These are phyloP conservation scores for Colletotrichum phormii DNA, from an alignment of 2,329 filamentous ascomycete genomes.

Conservation along the genomic window DNA sequence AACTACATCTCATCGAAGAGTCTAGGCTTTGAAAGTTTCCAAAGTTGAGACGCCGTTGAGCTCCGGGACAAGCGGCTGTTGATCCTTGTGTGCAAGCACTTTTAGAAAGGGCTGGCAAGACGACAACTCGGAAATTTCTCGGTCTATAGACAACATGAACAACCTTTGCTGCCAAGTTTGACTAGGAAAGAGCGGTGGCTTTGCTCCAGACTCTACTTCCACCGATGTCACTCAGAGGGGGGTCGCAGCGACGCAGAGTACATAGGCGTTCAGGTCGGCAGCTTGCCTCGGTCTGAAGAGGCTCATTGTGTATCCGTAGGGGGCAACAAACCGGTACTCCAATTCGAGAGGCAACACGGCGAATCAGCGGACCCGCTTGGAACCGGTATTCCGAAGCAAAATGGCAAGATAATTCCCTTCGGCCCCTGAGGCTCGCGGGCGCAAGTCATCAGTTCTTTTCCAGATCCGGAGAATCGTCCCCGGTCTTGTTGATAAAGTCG, in stretches of 20 bases:
- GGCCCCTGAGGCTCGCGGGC: constrained; percentile 19
- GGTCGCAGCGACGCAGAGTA: background rate
- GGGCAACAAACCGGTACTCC: background rate
- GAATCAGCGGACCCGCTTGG: constrained; percentile 1
- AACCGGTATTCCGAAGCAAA: constrained; percentile 2
- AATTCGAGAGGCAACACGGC: background rate
- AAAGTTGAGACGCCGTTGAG: background rate
- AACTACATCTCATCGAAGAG: background rate
- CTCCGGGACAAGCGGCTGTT: background rate
- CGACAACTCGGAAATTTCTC: background rate
- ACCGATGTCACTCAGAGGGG: background rate
- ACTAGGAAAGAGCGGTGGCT: background rate
- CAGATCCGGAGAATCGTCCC: constrained; percentile 9
- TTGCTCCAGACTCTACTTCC: background rate
- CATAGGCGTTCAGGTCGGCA: background rate
- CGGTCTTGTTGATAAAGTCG: background rate
- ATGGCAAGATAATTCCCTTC: background rate
- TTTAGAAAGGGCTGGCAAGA: background rate
- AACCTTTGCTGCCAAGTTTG: background rate
- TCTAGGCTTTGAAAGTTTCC: background rate
- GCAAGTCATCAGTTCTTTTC: constrained; percentile 13
- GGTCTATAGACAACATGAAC: background rate
- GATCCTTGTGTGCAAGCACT: background rate
- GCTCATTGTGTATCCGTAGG: too few species aligned
- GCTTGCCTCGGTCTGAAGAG: background rate